These are phyloP conservation scores for Xenoacremonium recifei DNA, from an alignment of 2,329 filamentous ascomycete species.

Conservation along the genomic window DNA sequence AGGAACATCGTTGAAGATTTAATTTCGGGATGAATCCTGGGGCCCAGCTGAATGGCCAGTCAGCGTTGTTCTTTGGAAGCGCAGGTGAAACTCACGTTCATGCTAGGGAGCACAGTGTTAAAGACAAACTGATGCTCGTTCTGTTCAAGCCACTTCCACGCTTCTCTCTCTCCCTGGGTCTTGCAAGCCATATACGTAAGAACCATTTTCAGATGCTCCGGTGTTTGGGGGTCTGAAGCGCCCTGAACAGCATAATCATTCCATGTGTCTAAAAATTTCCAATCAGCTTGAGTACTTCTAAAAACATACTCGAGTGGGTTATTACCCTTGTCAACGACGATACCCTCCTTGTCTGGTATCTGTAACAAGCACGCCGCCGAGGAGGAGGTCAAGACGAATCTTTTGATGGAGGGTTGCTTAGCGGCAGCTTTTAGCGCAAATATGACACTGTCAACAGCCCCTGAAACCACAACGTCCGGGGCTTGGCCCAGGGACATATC, in stretches of 20 bases:
- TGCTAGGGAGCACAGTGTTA: slow-evolving; percentile 25
- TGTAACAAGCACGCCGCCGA: slow-evolving; percentile 21
- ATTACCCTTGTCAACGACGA: slow-evolving; percentile 9
- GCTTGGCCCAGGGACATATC: slow-evolving; percentile 31
- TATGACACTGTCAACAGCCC: slow-evolving; percentile 22
- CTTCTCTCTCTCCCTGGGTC: slow-evolving; percentile 28
- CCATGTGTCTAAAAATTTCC: slow-evolving; percentile 26
- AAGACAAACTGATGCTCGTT: slow-evolving; percentile 25
- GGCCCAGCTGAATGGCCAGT: slow-evolving; percentile 8
- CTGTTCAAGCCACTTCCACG: slow-evolving; percentile 35
- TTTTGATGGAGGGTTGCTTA: slow-evolving; percentile 29
- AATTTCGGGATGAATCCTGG: slow-evolving; percentile 11
- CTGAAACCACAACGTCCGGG: slow-evolving; percentile 34
- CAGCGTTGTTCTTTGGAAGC: background rate
- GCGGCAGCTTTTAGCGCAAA: slow-evolving; percentile 31
- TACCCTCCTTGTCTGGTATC: slow-evolving; percentile 9
- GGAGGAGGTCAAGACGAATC: slow-evolving; percentile 40
- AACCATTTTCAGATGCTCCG: background rate
- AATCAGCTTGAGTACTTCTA: background rate
- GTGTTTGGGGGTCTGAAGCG: slow-evolving; percentile 27
- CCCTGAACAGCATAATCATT: slow-evolving; percentile 29
- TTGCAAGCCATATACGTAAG: slow-evolving; percentile 37
- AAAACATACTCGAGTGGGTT: no score
- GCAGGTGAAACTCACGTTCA: slow-evolving; percentile 7
- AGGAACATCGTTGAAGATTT: slow-evolving; percentile 18